phyloP scores from a whole-genome alignment of 2,329 filamentous ascomycete species.

The Cladophialophora psammophila region DNA sequence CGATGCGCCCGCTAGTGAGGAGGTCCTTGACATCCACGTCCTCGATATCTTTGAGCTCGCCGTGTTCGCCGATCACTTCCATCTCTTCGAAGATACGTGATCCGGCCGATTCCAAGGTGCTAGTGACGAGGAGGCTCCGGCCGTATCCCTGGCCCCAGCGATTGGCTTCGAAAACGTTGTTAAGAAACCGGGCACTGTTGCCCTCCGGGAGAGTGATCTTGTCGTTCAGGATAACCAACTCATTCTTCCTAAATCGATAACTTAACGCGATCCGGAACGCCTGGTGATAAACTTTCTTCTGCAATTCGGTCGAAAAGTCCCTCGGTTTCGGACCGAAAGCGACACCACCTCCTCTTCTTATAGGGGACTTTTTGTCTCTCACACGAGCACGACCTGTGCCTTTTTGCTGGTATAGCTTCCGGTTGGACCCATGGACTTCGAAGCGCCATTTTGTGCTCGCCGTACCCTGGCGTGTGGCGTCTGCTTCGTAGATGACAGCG shows the following conservation, averaged over 20 bases:
- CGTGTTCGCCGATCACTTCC: conserved; percentile 68
- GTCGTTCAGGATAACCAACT: conserved; percentile 85
- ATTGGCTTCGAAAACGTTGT: conserved; percentile 73
- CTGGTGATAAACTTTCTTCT: conserved; percentile 90
- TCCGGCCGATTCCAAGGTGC: conserved; percentile 51
- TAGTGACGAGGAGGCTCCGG: conserved; percentile 78
- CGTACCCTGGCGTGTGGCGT: conserved; percentile 84
- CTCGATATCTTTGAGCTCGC: conserved; percentile 71
- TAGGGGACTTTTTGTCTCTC: conserved; percentile 81
- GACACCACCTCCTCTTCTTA: conserved; percentile 85
- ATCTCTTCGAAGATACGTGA: conserved; percentile 62
- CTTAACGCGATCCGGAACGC: conserved; percentile 94
- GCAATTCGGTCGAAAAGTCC: conserved; percentile 85
- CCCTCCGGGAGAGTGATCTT: conserved; percentile 70
- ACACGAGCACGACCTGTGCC: conserved; percentile 80
- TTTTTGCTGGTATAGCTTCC: conserved; percentile 87
- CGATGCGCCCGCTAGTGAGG: conserved; percentile 80
- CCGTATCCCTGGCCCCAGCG: conserved; percentile 72
- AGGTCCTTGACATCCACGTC: conserved; percentile 97
- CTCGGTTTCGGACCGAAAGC: conserved; percentile 88
- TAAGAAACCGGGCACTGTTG: conserved; percentile 64
- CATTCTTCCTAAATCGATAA: conserved; percentile 86
- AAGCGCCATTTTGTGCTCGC: conserved; percentile 80
- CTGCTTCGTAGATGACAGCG: conserved; percentile 90
- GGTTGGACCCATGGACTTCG: conserved; percentile 82